A percentile compares a stretch with the other conserved stretches of the same genome.
Conservation (phyloP, 345 rosid species). For the Microthlaspi erraticum region DNA sequence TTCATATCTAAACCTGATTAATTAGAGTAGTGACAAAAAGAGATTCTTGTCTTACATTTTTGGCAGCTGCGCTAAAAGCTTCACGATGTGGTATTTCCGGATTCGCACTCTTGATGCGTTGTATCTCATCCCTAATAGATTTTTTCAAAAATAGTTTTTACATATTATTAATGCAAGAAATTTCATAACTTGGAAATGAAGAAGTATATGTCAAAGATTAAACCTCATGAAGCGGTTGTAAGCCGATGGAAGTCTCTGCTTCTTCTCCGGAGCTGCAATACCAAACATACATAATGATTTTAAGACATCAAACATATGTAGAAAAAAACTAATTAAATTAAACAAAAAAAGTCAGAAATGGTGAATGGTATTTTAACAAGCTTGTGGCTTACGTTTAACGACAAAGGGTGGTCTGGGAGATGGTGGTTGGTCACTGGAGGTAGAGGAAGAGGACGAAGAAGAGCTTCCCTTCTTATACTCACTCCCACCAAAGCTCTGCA, state of each 20-base stretch:
- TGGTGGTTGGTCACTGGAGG: constrained; percentile 67
- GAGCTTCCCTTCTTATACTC: constrained; percentile 68
- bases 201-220: neutral
- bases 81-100: constrained; percentile 97
- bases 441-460: constrained; percentile 74
- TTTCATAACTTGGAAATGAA: neutral
- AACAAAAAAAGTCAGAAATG: neutral
- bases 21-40: constrained; percentile 6
- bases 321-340: neutral
- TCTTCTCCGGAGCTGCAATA: constrained; percentile 93
- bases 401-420: constrained; percentile 89
- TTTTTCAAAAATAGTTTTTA: neutral
- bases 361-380: neutral
- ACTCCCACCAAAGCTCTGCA: constrained; percentile 60
- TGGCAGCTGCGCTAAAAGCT: constrained; percentile 96
- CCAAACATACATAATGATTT: neutral
- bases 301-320: neutral
- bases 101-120: constrained; percentile 93
- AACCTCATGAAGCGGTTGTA: constrained; percentile 99
- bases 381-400: constrained; percentile 69
- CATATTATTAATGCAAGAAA: neutral
- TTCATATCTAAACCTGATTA: neutral
- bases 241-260: constrained; percentile 98
- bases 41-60: constrained; percentile 61
- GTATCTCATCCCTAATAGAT: constrained; percentile 84